These are phyloP conservation scores for Coelastrella sp. DNA, from an alignment of 139 green algal genomes.

Conservation along the genomic window DNA sequence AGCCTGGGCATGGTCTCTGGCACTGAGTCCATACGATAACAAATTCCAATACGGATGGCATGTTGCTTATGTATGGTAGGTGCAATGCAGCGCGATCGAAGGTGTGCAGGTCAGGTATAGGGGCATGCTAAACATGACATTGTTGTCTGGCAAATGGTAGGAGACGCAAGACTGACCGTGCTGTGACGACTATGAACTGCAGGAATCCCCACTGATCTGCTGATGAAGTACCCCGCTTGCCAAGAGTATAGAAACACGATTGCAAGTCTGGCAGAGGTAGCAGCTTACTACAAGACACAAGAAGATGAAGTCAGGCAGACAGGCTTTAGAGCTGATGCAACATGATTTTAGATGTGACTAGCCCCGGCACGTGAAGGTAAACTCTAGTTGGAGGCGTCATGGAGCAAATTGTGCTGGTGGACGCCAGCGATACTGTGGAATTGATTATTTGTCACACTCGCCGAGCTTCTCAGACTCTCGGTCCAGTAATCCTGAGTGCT, in stretches of 20 bases:
- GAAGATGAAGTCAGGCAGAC: constrained; percentile 21
- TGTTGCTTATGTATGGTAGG: no score
- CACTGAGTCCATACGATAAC: background rate
- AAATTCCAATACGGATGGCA: no score
- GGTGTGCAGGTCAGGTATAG: background rate
- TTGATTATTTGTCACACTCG: no score
- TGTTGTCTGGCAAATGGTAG: background rate
- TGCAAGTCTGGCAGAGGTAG: constrained; percentile 6
- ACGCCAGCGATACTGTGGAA: no score
- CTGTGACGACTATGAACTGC: background rate
- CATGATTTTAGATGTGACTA: background rate
- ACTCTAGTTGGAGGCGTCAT: no score
- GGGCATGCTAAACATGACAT: background rate
- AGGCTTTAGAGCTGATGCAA: constrained; percentile 1
- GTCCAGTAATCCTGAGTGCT: no score
- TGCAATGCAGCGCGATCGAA: no score
- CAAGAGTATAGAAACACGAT: constrained; percentile 30
- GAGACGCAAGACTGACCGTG: background rate
- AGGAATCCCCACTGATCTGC: background rate
- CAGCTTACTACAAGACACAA: background rate
- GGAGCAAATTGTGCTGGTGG: no score
- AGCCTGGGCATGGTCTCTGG: background rate
- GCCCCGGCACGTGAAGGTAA: no score
- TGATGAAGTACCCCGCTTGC: background rate
- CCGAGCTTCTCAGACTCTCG: no score